Evolutionary conservation across 148 eudicot species (phyloP), one percentile per base, ranked within the genome.

Genomic region (Rhododendron vialii): DNA sequence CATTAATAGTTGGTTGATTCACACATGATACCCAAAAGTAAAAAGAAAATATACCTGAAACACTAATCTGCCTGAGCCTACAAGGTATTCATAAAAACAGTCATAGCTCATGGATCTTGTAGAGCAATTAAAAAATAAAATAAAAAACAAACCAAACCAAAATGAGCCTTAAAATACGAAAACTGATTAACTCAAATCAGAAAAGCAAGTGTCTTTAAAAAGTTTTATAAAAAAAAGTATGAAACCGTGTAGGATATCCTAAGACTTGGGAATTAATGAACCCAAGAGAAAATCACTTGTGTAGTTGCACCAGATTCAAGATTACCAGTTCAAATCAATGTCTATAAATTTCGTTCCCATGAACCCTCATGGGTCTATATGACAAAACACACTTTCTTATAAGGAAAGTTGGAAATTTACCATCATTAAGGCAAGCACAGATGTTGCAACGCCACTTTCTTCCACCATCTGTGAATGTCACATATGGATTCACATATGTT

Each of bases 381-480:
- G 22, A 33, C 13, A n/a, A 47, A 45, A 71, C 83, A 81, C 59
- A 26, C 26, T 53, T 81, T 57, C 73, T 82, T 24, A 33, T 20
- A 22, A 45, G 38, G 14, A 13, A 43, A 41, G 75, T 20, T 61
- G 38, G 13, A 74, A 48, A 50, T 79, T 85, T 97, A 97, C 99
- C 99, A 67, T 97, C 99, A 91, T 97, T 97, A 83, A 95, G 96
- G 85, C 93, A 90, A 87, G 96, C 88, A 87, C 99, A 97, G 86
- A 97, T 92, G 87, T 95, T 97, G 93, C 99, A 97, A 33, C 93
- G 95, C 99, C 99, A 97, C 91, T 95, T 97, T 89, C 95, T 97
- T 86, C 99, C 99, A 83, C 92, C 91, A 88, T 97, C 99, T 12
- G 95, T 90, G 88, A 97, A 97, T 41, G 94, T 89, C 76, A 95